phyloP scores from a whole-genome alignment of 441 rosid species.

The Metrosideros polymorpha region DNA sequence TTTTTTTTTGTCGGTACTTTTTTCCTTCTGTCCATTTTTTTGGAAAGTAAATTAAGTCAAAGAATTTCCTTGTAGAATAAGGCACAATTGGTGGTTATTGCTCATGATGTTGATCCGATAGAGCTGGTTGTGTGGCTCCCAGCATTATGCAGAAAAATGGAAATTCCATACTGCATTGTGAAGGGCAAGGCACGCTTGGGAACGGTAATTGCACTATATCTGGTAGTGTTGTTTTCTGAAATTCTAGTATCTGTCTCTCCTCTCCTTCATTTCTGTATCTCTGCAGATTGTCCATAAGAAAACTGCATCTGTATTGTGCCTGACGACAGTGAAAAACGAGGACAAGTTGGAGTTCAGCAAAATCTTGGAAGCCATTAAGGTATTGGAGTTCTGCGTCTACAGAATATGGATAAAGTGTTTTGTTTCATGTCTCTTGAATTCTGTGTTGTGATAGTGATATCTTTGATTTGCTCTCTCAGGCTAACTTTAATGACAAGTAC shows the following conservation, averaged over 20 bases:
- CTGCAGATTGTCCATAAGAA: neutral
- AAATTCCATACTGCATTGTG: constrained; percentile 89
- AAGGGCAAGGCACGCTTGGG: constrained; percentile 91
- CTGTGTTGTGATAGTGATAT: neutral
- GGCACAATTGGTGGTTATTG: constrained; percentile 85
- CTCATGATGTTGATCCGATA: constrained; percentile 92
- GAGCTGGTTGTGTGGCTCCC: constrained; percentile 96
- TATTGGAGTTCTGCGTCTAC: neutral
- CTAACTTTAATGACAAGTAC: constrained; percentile 5
- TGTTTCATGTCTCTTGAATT: neutral
- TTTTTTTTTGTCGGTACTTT: constrained; percentile 1
- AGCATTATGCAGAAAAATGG: constrained; percentile 89
- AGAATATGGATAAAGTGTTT: neutral
- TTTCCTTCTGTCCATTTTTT: neutral
- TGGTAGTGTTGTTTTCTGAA: neutral
- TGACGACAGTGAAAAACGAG: neutral
- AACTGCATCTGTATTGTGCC: neutral
- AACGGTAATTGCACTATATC: constrained; percentile 28
- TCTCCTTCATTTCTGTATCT: neutral
- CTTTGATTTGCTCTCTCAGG: neutral
- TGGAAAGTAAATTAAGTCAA: neutral
- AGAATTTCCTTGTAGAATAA: constrained; percentile 46
- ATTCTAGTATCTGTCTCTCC: neutral
- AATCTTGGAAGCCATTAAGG: neutral
- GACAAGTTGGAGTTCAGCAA: constrained; percentile 1